phyloP scores from a whole-genome alignment of 1,284 basidiomycete species.

The Rhodotorula sp. region DNA sequence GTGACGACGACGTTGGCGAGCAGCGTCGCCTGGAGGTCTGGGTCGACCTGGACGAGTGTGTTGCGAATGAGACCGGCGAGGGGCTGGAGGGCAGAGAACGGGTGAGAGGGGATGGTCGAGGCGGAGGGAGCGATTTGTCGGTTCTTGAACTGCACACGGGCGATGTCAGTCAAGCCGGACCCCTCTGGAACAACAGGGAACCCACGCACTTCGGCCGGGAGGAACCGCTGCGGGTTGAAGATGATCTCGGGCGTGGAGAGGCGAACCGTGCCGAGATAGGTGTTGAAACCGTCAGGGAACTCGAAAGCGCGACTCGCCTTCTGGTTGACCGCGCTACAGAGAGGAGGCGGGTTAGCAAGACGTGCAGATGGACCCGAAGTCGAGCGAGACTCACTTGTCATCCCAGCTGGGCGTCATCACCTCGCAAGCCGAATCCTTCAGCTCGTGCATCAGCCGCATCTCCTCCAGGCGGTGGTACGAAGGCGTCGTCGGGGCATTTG shows the following conservation, averaged over 20 bases:
- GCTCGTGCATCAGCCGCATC: conserved; percentile 81
- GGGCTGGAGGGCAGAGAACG: conserved; percentile 73
- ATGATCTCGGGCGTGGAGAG: conserved; percentile 84
- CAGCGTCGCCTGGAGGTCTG: conserved; percentile 84
- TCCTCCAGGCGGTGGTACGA: conserved; percentile 57
- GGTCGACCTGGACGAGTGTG: conserved; percentile 62
- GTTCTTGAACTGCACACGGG: conserved; percentile 42
- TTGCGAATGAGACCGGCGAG: conserved; percentile 56
- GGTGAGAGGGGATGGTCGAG: conserved; percentile 59
- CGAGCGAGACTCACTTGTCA: conserved; percentile 56
- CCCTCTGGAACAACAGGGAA: conserved; percentile 17
- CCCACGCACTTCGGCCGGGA: conserved; percentile 61
- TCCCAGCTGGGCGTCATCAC: conserved; percentile 84
- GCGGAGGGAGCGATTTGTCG: conserved; percentile 57
- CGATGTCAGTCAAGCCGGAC: not conserved
- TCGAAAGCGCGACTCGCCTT: conserved; percentile 69
- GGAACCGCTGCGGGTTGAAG: conserved; percentile 75
- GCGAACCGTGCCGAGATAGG: conserved; percentile 78
- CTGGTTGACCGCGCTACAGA: conserved; percentile 52
- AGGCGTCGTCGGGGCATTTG: conserved; percentile 24
- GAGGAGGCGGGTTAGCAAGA: not conserved
- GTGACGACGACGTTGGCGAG: conserved; percentile 92
- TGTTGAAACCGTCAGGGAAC: conserved; percentile 91
- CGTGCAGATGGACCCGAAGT: too few species aligned
- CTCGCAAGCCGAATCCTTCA: conserved; percentile 84